These are phyloP conservation scores for Leccinum subrobustum DNA, from an alignment of 1,284 basidiomycete genomes.

Conservation along the genomic window DNA sequence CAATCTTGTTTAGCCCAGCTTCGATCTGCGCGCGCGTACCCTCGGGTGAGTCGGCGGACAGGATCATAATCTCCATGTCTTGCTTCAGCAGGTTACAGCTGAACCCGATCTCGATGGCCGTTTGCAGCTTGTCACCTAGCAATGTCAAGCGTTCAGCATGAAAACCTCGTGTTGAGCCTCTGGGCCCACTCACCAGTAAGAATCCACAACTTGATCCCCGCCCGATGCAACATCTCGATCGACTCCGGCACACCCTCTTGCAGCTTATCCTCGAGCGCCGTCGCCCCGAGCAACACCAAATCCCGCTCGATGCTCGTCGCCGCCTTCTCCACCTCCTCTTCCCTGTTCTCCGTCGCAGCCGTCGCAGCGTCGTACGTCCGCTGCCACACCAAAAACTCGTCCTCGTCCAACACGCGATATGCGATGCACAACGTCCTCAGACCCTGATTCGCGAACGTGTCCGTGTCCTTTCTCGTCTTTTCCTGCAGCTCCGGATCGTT, in stretches of 20 bases:
- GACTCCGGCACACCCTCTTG: conserved; percentile 97
- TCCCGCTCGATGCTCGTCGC: conserved; percentile 85
- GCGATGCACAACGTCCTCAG: conserved; percentile 91
- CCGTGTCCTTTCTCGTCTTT: conserved; percentile 83
- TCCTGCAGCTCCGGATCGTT: conserved; percentile 78
- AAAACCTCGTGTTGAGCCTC: background rate
- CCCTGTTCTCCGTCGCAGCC: conserved; percentile 74
- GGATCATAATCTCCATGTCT: conserved; percentile 95
- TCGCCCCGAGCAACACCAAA: conserved; percentile 86
- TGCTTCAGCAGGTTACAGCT: conserved; percentile 90
- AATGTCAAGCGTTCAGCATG: background rate
- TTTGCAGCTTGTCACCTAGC: conserved; percentile 92
- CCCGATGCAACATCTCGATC: conserved; percentile 88
- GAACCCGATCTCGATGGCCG: conserved; percentile 95
- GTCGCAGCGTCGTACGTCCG: conserved; percentile 79
- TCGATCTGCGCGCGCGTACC: conserved; percentile 86
- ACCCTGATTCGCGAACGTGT: conserved; percentile 91
- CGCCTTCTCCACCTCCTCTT: conserved; percentile 90
- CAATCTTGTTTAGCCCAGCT: conserved; percentile 92
- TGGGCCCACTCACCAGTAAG: conserved; percentile 58
- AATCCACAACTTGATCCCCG: conserved; percentile 98
- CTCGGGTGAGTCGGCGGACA: conserved; percentile 80
- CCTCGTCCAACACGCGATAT: conserved; percentile 76
- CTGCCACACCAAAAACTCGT: conserved; percentile 86
- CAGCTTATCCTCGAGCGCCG: conserved; percentile 94